Base-by-base conservation (phyloP, 352 stramenopile genomes). In the Globisporangium ultimum region DNA sequence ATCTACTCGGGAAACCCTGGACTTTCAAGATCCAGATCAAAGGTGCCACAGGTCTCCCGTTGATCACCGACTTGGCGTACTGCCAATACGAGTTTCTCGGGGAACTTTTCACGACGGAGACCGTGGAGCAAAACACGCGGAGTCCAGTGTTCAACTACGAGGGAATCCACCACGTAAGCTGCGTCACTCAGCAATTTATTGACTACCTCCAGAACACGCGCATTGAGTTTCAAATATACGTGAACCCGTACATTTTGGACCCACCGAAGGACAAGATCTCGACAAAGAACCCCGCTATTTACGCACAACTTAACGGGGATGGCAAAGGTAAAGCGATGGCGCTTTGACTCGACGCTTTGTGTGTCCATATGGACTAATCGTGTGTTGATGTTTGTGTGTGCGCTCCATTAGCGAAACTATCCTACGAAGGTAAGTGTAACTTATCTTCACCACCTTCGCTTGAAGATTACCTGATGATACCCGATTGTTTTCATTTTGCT, bases 41-140 rank as follows among this genome's bases (percentile, higher is more conserved):
- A 54, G 78, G 80, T 12, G 85, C 82, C 14, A 89, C 80, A 8
- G 82, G 85, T 1, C 71, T 98, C 45, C 89, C 92, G 12, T 80
- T 97, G 14, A 95, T 94, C 53, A 96, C 89, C 2, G 84, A 95
- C 58, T 66, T 94, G 48, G 91, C 88, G 0, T 97, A 98, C 68
- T 93, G 91, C 9, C 85, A 97, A 70, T 98, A 98, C 66, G 88
- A 97, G 55, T 97, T 98, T 46, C 70, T 97, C 4, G 92, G 89
- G 12, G 88, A 98, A 63, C 81, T 91, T 10, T 97, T 95, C 64
- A 97, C 84, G 48, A 97, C 91, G 11, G 91, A 97, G 54, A 93
- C 80, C 53, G 88, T 97, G 17, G 86, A 97, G 67, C 86, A 95
- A 48, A 87, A 91, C 51, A 94, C 87, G 22, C 72, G 84, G 17